Conservation (phyloP, 306 rosid genomes). For the Vachellia pachyceras region DNA sequence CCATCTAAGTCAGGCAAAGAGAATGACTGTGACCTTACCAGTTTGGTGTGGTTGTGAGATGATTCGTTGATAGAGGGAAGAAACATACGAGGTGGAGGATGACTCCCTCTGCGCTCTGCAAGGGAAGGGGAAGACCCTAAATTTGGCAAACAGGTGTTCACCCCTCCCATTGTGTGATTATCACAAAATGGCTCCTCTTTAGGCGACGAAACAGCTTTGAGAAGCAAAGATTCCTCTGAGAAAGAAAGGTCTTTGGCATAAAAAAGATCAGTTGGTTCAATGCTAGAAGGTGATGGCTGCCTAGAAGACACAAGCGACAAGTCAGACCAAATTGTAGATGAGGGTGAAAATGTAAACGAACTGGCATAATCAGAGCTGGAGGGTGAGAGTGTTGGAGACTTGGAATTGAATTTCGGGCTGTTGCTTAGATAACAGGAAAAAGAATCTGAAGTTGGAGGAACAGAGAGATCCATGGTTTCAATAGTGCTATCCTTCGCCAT, state of each 20-base stretch:
- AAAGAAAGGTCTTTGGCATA: constrained; percentile 51
- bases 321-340: constrained; percentile 90
- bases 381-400: constrained; percentile 82
- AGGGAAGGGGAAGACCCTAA: constrained; percentile 65
- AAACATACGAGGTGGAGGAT: constrained; percentile 83
- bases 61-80: constrained; percentile 64
- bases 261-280: constrained; percentile 61
- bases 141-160: constrained; percentile 35
- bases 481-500: constrained; percentile 41
- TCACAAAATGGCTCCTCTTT: constrained; percentile 51
- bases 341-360: constrained; percentile 80
- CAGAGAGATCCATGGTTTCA: constrained; percentile 40
- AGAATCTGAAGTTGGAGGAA: constrained; percentile 57
- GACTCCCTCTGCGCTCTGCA: constrained; percentile 94
- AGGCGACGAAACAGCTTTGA: constrained; percentile 49
- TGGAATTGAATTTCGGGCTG: constrained; percentile 60
- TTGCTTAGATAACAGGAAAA: constrained; percentile 56
- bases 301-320: constrained; percentile 67
- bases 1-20: constrained; percentile 58
- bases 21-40: constrained; percentile 68
- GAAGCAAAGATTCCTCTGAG: constrained; percentile 44
- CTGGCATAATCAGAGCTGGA: constrained; percentile 79
- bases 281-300: constrained; percentile 82
- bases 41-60: constrained; percentile 48
- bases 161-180: constrained; percentile 38